These are phyloP conservation scores for Xylariaceae sp. DNA, from an alignment of 2,329 filamentous ascomycete species.

Conservation along the genomic window DNA sequence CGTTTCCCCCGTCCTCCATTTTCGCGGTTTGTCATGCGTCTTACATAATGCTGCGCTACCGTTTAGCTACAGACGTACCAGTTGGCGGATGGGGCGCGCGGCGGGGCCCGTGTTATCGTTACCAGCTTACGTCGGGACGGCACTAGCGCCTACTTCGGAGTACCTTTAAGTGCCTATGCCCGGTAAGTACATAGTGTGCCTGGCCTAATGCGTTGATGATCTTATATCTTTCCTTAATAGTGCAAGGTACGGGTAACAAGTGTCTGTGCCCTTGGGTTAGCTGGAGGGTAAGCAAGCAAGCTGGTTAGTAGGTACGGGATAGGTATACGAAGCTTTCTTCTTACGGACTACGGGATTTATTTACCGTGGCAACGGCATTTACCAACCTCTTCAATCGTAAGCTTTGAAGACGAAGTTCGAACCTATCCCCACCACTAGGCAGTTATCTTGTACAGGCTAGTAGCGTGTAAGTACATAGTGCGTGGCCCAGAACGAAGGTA, in stretches of 20 bases:
- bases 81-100: not conserved
- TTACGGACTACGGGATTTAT: not conserved
- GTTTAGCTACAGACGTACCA: not conserved
- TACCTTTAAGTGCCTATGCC: not conserved
- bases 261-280: not conserved
- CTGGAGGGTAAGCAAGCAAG: not conserved
- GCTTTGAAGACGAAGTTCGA: not conserved
- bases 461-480: not conserved
- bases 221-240: not conserved
- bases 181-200: not conserved
- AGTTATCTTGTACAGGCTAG: not conserved
- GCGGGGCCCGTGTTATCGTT: not conserved
- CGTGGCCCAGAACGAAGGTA: not conserved
- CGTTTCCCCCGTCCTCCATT: not conserved
- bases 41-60: not conserved
- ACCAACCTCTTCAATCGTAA: too few relatives aligned
- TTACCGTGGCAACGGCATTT: too few relatives aligned
- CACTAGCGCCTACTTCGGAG: not conserved
- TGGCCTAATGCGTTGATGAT: not conserved
- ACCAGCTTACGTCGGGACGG: not conserved
- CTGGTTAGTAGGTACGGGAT: not conserved
- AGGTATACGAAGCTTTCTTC: not conserved
- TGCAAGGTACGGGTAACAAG: not conserved
- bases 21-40: not conserved
- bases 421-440: not conserved